Conservation (phyloP, 139 green algal genomes). For the Chlamydomonas sphaeroides region DNA sequence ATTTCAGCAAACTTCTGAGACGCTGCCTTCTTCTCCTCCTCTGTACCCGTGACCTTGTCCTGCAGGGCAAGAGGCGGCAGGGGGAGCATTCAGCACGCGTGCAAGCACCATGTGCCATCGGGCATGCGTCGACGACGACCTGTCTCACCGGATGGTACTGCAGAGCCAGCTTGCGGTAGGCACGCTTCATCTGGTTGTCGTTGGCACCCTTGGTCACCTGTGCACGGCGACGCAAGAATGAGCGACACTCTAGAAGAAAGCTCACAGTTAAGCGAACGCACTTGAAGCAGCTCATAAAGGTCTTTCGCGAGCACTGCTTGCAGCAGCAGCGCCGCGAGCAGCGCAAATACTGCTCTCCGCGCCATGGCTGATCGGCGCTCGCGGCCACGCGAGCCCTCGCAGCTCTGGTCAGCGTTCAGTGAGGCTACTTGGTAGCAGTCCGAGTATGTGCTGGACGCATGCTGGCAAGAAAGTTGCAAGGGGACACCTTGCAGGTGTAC, state of each 20-base stretch:
- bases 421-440: too few species aligned
- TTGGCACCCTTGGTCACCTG: constrained; percentile 77
- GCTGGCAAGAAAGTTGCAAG: too few species aligned
- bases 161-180: constrained; percentile 96
- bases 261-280: constrained; percentile 36
- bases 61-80: constrained; percentile 35
- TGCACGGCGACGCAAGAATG: neutral
- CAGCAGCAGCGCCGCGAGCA: neutral
- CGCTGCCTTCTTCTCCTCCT: constrained; percentile 89
- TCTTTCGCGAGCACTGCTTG: constrained; percentile 59
- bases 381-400: too few species aligned
- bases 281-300: constrained; percentile 93
- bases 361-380: too few species aligned
- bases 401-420: too few species aligned
- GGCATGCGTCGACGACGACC: too few species aligned
- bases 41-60: constrained; percentile 89
- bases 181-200: constrained; percentile 93
- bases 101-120: too few species aligned
- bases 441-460: too few species aligned
- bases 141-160: constrained; percentile 95
- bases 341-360: too few species aligned
- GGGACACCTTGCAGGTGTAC: too few species aligned
- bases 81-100: too few species aligned
- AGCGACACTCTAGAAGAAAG: neutral
- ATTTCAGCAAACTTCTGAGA: constrained; percentile 97